These are phyloP conservation scores for Fomes fomentarius DNA, from an alignment of 1,284 basidiomycete species.

Conservation along the genomic window DNA sequence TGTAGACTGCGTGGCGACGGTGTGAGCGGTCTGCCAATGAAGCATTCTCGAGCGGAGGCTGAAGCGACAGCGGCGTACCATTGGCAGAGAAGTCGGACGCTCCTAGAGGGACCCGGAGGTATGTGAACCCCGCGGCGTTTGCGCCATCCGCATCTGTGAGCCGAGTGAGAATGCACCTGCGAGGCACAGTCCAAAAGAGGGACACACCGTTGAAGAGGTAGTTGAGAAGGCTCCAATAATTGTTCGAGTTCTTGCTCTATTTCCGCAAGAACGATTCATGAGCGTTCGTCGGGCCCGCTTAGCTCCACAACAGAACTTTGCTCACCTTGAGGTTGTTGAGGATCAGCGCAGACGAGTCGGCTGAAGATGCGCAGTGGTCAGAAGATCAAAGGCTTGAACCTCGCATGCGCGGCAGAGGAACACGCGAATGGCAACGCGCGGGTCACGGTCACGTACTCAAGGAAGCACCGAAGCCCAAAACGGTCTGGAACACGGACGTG, in stretches of 20 bases:
- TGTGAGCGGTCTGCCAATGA: slow-evolving; percentile 4
- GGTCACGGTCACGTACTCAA: slow-evolving; percentile 38
- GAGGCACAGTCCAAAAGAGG: slow-evolving; percentile 1
- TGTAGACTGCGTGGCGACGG: slow-evolving; percentile 41
- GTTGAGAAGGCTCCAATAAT: slow-evolving; percentile 48
- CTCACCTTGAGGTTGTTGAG: slow-evolving; percentile 48
- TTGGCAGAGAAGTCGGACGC: slow-evolving; percentile 47
- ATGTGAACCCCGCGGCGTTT: slow-evolving; percentile 49
- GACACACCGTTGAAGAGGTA: slow-evolving; percentile 48
- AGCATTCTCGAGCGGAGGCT: slow-evolving; percentile 1
- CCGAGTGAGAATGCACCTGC: not conserved
- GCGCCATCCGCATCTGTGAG: slow-evolving; percentile 46
- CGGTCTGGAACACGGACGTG: slow-evolving; percentile 43
- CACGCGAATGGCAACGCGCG: slow-evolving; percentile 7
- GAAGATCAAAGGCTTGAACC: slow-evolving; percentile 4
- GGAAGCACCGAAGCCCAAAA: slow-evolving; percentile 51
- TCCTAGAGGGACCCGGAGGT: slow-evolving; percentile 52
- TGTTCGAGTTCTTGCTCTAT: slow-evolving; percentile 42
- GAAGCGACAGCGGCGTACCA: slow-evolving; percentile 18
- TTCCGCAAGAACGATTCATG: not conserved
- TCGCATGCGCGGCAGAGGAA: slow-evolving; percentile 3
- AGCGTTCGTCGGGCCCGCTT: not conserved
- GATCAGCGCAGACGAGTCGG: slow-evolving; percentile 52
- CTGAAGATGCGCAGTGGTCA: slow-evolving; percentile 28
- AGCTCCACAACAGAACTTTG: slow-evolving; percentile 3